Percentiles rank a stretch among this genome's conserved stretches.
These are phyloP conservation scores for Aureobasidium sp. DNA, from an alignment of 2,329 filamentous ascomycete genomes.

Conservation along the genomic window DNA sequence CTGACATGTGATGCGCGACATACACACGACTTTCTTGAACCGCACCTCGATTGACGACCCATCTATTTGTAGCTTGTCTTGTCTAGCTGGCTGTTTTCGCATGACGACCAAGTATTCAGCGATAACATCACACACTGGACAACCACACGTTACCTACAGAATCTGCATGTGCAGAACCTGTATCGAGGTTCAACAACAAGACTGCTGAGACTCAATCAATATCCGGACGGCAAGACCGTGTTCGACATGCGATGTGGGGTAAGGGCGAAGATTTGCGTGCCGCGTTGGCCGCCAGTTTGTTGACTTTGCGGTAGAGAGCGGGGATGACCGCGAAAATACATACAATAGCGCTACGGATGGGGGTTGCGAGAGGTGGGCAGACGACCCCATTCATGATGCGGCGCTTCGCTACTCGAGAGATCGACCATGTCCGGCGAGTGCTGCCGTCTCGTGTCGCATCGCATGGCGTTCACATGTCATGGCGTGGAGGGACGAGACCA, in stretches of 20 bases:
- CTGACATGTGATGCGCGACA: constrained; percentile 2
- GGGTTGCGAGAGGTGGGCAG: neutral
- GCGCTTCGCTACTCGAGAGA: neutral
- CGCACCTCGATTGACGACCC: neutral
- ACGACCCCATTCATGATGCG: neutral
- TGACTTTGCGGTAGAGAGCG: constrained; percentile 4
- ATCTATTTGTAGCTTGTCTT: too few species aligned
- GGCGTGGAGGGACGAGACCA: too few species aligned
- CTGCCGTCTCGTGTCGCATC: neutral
- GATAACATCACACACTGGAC: too few species aligned
- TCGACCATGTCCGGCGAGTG: neutral
- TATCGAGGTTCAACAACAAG: too few species aligned
- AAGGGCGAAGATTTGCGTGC: neutral
- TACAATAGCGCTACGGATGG: neutral
- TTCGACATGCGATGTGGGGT: constrained; percentile 1
- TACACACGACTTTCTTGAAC: too few species aligned
- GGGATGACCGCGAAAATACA: neutral
- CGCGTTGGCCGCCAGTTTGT: neutral
- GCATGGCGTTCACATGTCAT: neutral
- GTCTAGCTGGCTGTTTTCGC: too few species aligned
- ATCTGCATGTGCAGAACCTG: too few species aligned
- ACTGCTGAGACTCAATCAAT: neutral
- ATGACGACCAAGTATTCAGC: too few species aligned
- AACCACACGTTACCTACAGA: too few species aligned
- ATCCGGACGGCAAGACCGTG: neutral